phyloP scores from a whole-genome alignment of 768 basidiomycete species.

The Kwoniella dendrophila region DNA sequence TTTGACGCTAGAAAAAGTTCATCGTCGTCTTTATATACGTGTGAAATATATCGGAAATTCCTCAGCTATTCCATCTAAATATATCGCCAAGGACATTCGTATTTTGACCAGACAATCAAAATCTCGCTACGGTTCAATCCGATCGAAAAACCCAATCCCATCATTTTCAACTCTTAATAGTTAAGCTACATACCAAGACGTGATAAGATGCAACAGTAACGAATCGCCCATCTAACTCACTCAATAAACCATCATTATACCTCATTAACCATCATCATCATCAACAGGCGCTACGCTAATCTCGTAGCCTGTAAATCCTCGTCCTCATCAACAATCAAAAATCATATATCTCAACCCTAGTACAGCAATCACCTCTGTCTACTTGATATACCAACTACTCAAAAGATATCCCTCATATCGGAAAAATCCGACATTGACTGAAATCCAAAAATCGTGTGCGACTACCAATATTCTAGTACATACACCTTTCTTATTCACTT shows the following conservation, averaged over 20 bases:
- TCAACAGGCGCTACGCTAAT: slow-evolving; percentile 4
- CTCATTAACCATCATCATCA: not conserved
- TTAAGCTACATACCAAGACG: too few relatives aligned
- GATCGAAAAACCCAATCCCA: not conserved
- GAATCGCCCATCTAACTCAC: slow-evolving; percentile 10
- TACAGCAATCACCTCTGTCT: not conserved
- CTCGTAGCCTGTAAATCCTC: slow-evolving; percentile 7
- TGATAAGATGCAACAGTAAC: slow-evolving; percentile 13
- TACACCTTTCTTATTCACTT: too few relatives aligned
- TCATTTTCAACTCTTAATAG: not conserved
- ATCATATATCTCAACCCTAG: not conserved
- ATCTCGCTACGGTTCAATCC: slow-evolving; percentile 4
- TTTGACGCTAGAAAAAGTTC: too few relatives aligned
- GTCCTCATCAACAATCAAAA: not conserved
- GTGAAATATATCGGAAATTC: too few relatives aligned
- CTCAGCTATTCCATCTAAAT: too few relatives aligned
- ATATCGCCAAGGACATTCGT: not conserved
- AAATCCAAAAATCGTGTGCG: too few relatives aligned
- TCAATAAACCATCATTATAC: too few relatives aligned
- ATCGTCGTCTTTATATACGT: too few relatives aligned
- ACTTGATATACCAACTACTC: not conserved
- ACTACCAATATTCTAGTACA: too few relatives aligned
- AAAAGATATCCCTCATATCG: too few relatives aligned
- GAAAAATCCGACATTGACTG: too few relatives aligned
- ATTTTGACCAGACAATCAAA: too few relatives aligned